Percentiles rank a stretch among this genome's conserved stretches.
Conservation (phyloP, 306 rosid species). For the Vigna mungo region DNA sequence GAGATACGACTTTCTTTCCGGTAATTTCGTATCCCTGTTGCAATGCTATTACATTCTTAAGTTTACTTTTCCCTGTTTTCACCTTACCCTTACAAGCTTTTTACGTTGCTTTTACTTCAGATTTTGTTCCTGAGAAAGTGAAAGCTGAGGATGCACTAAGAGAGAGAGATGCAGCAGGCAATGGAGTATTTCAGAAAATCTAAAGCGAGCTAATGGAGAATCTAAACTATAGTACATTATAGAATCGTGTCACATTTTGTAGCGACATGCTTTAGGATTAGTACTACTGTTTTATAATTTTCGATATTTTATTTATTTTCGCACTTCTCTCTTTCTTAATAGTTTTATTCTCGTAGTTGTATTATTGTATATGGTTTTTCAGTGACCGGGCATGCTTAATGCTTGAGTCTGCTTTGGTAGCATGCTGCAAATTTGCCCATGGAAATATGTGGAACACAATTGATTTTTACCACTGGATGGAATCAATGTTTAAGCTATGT, state of each 20-base stretch:
- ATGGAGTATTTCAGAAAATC: conserved; percentile 47
- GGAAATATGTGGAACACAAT: conserved; percentile 19
- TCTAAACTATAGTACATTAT: conserved; percentile 31
- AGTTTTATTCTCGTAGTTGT: background rate
- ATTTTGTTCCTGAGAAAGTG: conserved; percentile 83
- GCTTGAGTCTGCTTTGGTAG: conserved; percentile 28
- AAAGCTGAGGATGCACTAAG: conserved; percentile 81
- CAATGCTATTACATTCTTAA: conserved; percentile 23
- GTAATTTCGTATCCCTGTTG: conserved; percentile 50
- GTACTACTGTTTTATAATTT: conserved; percentile 28
- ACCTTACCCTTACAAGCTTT: conserved; percentile 3
- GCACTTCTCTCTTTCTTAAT: conserved; percentile 6
- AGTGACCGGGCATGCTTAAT: conserved; percentile 12
- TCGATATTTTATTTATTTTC: conserved; percentile 22
- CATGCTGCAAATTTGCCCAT: background rate
- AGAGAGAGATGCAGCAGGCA: conserved; percentile 59
- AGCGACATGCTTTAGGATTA: conserved; percentile 25
- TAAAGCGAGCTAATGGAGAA: conserved; percentile 35
- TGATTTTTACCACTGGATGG: conserved; percentile 20
- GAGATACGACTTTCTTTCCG: conserved; percentile 90
- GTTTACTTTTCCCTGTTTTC: conserved; percentile 31
- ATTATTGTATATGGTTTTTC: background rate
- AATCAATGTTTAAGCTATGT: conserved; percentile 14
- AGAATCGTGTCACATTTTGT: conserved; percentile 30
- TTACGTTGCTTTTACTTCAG: conserved; percentile 47